Evolutionary conservation across 2,329 filamentous ascomycete genomes (phyloP), one percentile per base, ranked within the genome.

Genomic region (Waltergamsia citrina): DNA sequence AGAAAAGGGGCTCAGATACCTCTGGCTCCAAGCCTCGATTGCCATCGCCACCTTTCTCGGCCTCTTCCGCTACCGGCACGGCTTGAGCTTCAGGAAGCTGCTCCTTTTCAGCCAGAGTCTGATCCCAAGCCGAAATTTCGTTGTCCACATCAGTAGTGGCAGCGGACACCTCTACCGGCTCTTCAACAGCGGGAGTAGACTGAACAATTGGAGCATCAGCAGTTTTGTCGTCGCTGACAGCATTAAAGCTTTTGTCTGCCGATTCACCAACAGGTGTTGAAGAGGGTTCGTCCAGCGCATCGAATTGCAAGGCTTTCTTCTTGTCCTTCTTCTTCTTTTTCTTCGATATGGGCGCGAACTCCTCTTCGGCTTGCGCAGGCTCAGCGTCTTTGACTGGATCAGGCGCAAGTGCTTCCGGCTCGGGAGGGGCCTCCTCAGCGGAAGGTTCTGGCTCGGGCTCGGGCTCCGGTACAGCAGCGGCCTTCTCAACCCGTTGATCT

Each of bases 1-100:
- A 49, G 28, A 56, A 56, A 8, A 57, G 39, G 8, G 49, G 48
- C 37, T 56, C 53, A 10, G 54, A 56, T 12, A 49, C 21, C 9
- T 45, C 37, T 8, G 46, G 40, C 22, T 50, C 40, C 4, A 51
- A 38, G 15, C 21, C 17, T 23, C 19, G 8, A 20, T 29, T 2
- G 20, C 17, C 16, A 15, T 34, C 8, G 22, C 17, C 30, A 28
- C 38, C 33, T 37, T 38, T 38, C 11, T 16, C 26, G 36, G 33
- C n/a, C 34, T 39, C 29, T 27, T 32, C 9, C 15, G 14, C 17
- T 8, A n/a, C 6, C 22, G 11, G 18, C 16, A n/a, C n/a, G n/a
- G n/a, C n/a, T n/a, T n/a, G n/a, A n/a, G n/a, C 8, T 11, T 17
- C 23, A 12, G 30, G n/a, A n/a, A 23, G 8, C 12, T 21, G 18